Conservation (phyloP, 2,329 filamentous ascomycete species). For the Cladosporium oxysporum region DNA sequence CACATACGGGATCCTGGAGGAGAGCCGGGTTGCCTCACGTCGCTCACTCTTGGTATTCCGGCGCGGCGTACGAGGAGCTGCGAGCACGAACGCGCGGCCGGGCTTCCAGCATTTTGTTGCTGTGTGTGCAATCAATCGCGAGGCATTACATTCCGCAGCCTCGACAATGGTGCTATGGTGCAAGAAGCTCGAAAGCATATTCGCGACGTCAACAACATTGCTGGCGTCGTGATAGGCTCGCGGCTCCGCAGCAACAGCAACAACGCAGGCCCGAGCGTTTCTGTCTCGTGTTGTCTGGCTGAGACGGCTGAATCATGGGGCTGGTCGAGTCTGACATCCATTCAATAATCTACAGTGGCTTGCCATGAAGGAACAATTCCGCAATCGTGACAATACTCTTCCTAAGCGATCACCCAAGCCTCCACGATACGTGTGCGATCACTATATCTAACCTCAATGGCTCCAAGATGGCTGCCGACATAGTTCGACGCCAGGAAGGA, state of each 20-base stretch:
- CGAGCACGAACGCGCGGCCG: conserved; percentile 12
- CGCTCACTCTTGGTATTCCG: conserved; percentile 17
- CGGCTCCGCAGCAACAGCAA: neutral
- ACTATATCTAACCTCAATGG: neutral
- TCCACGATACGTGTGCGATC: neutral
- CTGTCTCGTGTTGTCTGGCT: conserved; percentile 9
- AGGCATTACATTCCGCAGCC: neutral
- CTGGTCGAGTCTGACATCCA: conserved; percentile 12
- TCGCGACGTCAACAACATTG: neutral
- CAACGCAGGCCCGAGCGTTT: neutral
- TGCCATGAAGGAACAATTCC: neutral
- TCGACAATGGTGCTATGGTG: neutral
- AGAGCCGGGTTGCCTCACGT: conserved; percentile 14
- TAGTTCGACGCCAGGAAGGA: neutral
- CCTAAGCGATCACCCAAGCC: neutral
- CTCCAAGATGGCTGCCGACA: neutral
- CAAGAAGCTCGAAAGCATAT: neutral
- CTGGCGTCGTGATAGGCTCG: conserved; percentile 1
- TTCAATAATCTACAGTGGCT: neutral
- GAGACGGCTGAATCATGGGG: conserved; percentile 14
- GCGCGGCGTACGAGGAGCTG: conserved; percentile 9
- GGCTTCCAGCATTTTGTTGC: neutral
- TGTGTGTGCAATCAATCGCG: neutral
- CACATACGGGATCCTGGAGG: conserved; percentile 5
- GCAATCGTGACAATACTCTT: neutral